Evolutionary conservation across 2,329 filamentous ascomycete species (phyloP).

Genomic region (Nannizziopsis barbatae): DNA sequence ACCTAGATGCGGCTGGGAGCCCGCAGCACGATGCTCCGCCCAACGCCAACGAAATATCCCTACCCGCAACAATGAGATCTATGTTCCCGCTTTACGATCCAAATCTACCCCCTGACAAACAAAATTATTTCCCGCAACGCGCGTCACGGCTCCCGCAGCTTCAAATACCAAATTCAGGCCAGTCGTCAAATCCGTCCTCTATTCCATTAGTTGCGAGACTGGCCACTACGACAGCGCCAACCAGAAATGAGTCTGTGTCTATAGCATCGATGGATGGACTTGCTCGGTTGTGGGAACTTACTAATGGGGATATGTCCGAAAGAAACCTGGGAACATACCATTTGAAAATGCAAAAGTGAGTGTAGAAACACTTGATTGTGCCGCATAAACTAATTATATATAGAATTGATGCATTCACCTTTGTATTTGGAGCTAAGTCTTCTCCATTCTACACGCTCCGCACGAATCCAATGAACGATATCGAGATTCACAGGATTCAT

Average conservation of each 20-base stretch:
- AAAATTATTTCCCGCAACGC: conserved; percentile 28
- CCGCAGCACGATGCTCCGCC: not conserved
- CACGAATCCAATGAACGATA: conserved; percentile 33
- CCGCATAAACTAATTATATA: conserved; percentile 1
- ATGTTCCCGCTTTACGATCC: conserved; percentile 39
- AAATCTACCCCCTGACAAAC: conserved; percentile 27
- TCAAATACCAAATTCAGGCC: not conserved
- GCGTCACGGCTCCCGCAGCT: conserved; percentile 12
- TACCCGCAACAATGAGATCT: conserved; percentile 30
- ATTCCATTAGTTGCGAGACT: conserved; percentile 33
- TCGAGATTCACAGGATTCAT: conserved; percentile 33
- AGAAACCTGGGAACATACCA: conserved; percentile 28
- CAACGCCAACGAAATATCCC: not conserved
- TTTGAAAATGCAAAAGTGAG: conserved; percentile 34
- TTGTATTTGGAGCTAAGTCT: conserved; percentile 33
- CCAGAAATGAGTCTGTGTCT: conserved; percentile 9
- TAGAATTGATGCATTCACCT: conserved; percentile 33
- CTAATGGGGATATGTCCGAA: conserved; percentile 34
- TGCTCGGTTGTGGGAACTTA: conserved; percentile 34
- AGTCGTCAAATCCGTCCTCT: conserved; percentile 20
- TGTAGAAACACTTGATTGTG: not conserved
- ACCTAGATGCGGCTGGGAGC: not conserved
- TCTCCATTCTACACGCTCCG: conserved; percentile 38
- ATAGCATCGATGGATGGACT: conserved; percentile 34
- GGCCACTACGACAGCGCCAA: conserved; percentile 15